Percentiles rank a stretch among this genome's conserved stretches.
Conservation (phyloP, 257 asterid genomes). For the Vinca minor region DNA sequence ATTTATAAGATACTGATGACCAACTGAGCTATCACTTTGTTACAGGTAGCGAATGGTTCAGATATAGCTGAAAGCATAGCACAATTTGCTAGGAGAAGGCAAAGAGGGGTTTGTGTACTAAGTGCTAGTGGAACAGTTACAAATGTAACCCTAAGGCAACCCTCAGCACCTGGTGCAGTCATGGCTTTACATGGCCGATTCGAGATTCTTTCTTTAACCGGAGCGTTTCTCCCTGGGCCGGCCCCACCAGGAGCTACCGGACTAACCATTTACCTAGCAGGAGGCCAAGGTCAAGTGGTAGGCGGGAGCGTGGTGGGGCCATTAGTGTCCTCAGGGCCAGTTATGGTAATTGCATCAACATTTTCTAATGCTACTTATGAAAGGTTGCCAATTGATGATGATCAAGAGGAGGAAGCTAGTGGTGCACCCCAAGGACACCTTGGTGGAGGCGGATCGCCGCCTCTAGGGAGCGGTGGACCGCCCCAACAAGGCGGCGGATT, state of each 20-base stretch:
- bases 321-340: constrained; percentile 52
- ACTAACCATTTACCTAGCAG: constrained; percentile 52
- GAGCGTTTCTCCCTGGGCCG: constrained; percentile 59
- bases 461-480: constrained; percentile 29
- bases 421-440: constrained; percentile 20
- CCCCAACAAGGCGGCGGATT: no score
- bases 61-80: constrained; percentile 61
- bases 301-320: constrained; percentile 66
- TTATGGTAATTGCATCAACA: constrained; percentile 60
- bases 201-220: constrained; percentile 52
- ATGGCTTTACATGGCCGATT: constrained; percentile 52
- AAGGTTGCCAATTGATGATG: constrained; percentile 52
- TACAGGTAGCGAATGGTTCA: constrained; percentile 43
- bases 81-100: constrained; percentile 50
- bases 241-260: constrained; percentile 61
- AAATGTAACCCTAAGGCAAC: constrained; percentile 52
- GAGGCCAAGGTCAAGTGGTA: constrained; percentile 58
- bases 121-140: constrained; percentile 57
- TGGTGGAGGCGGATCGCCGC: constrained; percentile 30
- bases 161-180: constrained; percentile 50
- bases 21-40: no score
- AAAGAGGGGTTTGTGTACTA: constrained; percentile 52
- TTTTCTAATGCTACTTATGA: constrained; percentile 64
- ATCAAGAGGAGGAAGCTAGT: no score
- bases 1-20: no score